Evolutionary conservation across 768 basidiomycete genomes (phyloP), one percentile per base, ranked within the genome.

Genomic region (Boletellus emodensis): DNA sequence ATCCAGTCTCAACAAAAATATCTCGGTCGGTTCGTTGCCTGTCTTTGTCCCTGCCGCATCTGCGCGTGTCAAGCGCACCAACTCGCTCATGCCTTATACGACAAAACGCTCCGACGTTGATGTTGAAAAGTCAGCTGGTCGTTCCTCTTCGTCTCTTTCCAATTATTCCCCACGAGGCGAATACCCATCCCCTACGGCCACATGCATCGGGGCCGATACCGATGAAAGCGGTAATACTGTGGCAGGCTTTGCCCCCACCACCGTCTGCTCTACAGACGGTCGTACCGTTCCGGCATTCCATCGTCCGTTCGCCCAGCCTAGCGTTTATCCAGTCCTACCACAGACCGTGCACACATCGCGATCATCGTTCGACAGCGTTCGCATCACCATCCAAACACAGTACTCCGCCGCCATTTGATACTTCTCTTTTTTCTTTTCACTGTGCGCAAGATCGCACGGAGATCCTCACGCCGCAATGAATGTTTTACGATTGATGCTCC

Each of bases 1-100:
- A 20, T 3, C 20, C 20, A 13, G 10, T 14, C 35, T 44, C 15
- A 36, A 53, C 35, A 51, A 60, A 26, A 56, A 37, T 1, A 63
- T 53, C 45, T 51, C 57, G 18, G 43, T 49, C 10, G 58, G 54
- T 24, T 63, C 61, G 17, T 47, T 51, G 22, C 49, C 61, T 15
- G 12, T 53, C 30, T 57, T 60, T 24, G 48, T 39, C 9, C 17
- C 61, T 11, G 0, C 44, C 32, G 24, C 24, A 26, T 26, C 24
- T 26, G 39, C 57, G 3, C 44, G 40, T 5, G 15, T 28, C 45
- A 60, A 63, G 38, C 38, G n/a, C 4, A 22, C 12, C 11, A 35
- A 32, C 1, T 12, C 44, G 12, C 12, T 15, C 17, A 13, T 32
- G 37, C 14, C 49, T 30, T 34, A 48, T 1, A 30, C 17, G 3